A percentile compares a stretch with the other conserved stretches of the same genome.
Conservation (phyloP, 164 flowering plant species). For the Echeveria elegans region DNA sequence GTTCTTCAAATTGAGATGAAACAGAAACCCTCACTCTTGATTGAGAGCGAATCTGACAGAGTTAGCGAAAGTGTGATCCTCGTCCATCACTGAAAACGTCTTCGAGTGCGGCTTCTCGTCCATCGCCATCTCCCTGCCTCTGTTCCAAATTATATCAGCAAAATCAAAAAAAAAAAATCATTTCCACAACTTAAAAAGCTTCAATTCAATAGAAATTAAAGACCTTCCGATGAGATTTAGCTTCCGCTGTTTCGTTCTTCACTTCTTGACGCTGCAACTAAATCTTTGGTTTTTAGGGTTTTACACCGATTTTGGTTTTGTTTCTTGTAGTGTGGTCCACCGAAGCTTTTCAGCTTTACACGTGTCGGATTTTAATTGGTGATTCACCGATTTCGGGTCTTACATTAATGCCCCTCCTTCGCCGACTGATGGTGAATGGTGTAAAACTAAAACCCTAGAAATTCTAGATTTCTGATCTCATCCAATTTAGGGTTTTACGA, state of each 20-base stretch:
- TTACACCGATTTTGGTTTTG: not conserved
- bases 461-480: not conserved
- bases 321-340: not conserved
- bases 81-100: constrained; percentile 1
- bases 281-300: no score
- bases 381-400: not conserved
- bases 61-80: constrained; percentile 92
- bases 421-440: not conserved
- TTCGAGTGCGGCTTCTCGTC: not conserved
- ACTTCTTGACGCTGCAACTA: not conserved
- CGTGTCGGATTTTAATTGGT: not conserved
- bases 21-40: constrained; percentile 53
- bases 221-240: not conserved
- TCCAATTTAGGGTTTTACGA: not conserved
- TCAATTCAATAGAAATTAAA: not conserved
- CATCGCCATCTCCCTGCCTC: not conserved
- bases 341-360: not conserved
- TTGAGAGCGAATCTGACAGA: constrained; percentile 64
- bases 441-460: no score
- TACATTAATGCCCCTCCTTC: not conserved
- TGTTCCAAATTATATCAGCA: no score
- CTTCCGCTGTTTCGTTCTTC: not conserved
- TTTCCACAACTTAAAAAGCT: not conserved
- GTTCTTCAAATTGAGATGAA: not conserved
- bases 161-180: not conserved